Conservation (phyloP, 2,329 filamentous ascomycete genomes). For the Talaromyces amestolkiae region DNA sequence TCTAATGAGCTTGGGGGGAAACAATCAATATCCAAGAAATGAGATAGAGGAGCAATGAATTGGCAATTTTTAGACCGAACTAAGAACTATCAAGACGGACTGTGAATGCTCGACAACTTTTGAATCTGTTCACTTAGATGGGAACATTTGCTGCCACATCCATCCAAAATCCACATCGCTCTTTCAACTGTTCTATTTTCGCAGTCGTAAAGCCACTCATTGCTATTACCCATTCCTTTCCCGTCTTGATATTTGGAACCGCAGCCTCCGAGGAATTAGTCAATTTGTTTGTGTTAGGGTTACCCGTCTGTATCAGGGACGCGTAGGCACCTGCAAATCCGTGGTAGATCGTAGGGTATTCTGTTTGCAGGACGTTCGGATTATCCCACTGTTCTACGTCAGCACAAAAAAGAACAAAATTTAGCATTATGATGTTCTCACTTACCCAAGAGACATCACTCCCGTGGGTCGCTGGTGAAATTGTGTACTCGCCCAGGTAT, state of each 20-base stretch:
- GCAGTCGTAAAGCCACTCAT: not conserved
- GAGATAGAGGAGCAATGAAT: not conserved
- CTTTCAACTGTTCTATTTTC: not conserved
- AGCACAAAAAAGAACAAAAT: not conserved
- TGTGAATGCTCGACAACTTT: too few relatives aligned
- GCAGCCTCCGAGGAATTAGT: constrained; percentile 41
- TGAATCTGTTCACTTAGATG: not conserved
- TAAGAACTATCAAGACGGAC: not conserved
- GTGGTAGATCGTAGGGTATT: constrained; percentile 54
- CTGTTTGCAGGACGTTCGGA: constrained; percentile 47
- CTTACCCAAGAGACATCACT: not conserved
- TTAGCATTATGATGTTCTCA: not conserved
- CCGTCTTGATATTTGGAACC: not conserved
- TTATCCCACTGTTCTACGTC: not conserved
- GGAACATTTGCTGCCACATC: not conserved
- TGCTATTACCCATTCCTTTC: not conserved
- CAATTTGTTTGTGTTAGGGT: constrained; percentile 58
- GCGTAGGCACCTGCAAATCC: constrained; percentile 60
- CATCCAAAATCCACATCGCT: not conserved
- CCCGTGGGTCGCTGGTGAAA: not conserved
- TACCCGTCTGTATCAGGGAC: constrained; percentile 59
- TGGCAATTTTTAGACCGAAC: not conserved
- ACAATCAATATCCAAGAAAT: not conserved
- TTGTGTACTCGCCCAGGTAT: not conserved
- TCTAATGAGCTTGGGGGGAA: not conserved